These are phyloP conservation scores for Talaromyces proteolyticus DNA, from an alignment of 495 filamentous ascomycete genomes.

Conservation along the genomic window DNA sequence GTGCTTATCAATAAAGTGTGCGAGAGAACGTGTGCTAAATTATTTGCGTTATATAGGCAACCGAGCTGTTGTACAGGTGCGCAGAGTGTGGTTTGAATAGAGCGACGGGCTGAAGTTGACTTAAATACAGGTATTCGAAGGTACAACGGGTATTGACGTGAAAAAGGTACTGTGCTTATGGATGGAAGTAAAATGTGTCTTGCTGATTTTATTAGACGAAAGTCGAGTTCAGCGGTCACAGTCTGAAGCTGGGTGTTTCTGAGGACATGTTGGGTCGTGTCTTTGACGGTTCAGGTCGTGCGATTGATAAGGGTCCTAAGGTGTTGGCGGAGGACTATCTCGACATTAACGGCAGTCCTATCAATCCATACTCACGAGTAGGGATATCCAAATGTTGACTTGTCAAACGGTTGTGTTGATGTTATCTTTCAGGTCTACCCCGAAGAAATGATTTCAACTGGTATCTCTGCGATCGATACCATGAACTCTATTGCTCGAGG, in stretches of 20 bases:
- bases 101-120: constrained; percentile 5
- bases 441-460: constrained; percentile 99
- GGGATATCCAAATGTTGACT: background rate
- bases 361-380: constrained; percentile 97
- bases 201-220: constrained; percentile 58
- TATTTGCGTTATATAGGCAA: constrained; percentile 51
- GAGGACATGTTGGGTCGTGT: constrained; percentile 99
- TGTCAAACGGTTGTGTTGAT: constrained; percentile 11
- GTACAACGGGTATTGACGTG: constrained; percentile 93
- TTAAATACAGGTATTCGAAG: constrained; percentile 82
- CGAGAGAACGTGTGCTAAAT: background rate
- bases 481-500: constrained; percentile 99
- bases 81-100: constrained; percentile 14
- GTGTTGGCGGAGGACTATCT: constrained; percentile 96
- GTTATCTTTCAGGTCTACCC: constrained; percentile 71
- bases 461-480: constrained; percentile 98
- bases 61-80: constrained; percentile 86
- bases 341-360: constrained; percentile 98
- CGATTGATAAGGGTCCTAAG: constrained; percentile 98
- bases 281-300: constrained; percentile 94
- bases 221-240: constrained; percentile 96
- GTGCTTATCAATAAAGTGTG: constrained; percentile 7
- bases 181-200: no score
- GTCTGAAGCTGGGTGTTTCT: constrained; percentile 95
- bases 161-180: constrained; percentile 93